A percentile compares a stretch with the other conserved stretches of the same genome.
These are phyloP conservation scores for Camelina neglecta DNA, from an alignment of 345 rosid species.

Conservation along the genomic window DNA sequence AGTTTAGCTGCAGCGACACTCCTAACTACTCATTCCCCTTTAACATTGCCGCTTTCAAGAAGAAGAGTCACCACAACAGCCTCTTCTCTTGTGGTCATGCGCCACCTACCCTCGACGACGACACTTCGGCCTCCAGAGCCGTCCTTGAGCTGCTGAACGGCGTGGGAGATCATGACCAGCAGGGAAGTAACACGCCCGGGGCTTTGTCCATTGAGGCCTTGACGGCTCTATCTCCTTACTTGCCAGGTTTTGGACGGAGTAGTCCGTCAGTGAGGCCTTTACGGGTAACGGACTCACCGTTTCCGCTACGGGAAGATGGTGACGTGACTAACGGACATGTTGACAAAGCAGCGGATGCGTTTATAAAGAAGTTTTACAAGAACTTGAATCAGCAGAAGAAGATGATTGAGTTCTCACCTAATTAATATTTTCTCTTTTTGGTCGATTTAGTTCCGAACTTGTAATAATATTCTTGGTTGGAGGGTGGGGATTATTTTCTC, in stretches of 20 bases:
- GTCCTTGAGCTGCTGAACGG: constrained; percentile 64
- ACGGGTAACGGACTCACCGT: constrained; percentile 95
- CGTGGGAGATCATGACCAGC: constrained; percentile 16
- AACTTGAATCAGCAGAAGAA: constrained; percentile 63
- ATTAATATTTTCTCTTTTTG: constrained; percentile 6
- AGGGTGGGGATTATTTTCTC: constrained; percentile 33
- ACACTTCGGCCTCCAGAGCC: constrained; percentile 51
- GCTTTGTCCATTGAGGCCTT: constrained; percentile 41
- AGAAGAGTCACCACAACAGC: constrained; percentile 44
- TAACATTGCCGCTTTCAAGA: constrained; percentile 42
- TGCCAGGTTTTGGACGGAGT: constrained; percentile 71
- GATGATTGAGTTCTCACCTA: constrained; percentile 39
- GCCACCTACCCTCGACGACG: constrained; percentile 67
- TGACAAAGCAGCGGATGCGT: constrained; percentile 83
- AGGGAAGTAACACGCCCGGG: constrained; percentile 17
- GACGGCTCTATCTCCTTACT: constrained; percentile 72
- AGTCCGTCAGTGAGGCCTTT: constrained; percentile 71
- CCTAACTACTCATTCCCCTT: constrained; percentile 63
- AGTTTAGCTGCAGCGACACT: constrained; percentile 95
- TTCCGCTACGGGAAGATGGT: constrained; percentile 62
- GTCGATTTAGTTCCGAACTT: constrained; percentile 21
- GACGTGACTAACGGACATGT: constrained; percentile 58
- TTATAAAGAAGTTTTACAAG: constrained; percentile 72
- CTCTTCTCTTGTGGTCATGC: constrained; percentile 71
- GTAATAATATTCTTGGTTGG: constrained; percentile 36